Conservation (phyloP, 2,329 filamentous ascomycete species). For the Xylariaceae sp. region DNA sequence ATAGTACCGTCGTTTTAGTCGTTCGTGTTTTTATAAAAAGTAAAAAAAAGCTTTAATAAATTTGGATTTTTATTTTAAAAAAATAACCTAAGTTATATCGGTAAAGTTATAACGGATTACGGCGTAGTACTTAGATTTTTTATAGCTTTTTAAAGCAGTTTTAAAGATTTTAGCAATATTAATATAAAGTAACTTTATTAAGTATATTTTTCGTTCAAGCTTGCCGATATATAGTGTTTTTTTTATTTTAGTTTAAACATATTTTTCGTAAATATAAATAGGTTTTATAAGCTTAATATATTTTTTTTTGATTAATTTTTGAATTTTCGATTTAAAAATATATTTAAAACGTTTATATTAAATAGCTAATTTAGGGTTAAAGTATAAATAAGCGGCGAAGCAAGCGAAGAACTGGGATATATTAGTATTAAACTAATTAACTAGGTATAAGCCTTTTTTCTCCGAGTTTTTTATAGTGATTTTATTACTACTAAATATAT, state of each 20-base stretch:
- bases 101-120: background rate
- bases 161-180: background rate
- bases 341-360: background rate
- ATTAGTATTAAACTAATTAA: background rate
- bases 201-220: background rate
- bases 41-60: background rate
- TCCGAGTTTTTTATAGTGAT: background rate
- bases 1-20: background rate
- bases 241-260: background rate
- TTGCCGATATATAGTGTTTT: background rate
- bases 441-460: background rate
- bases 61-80: background rate
- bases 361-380: background rate
- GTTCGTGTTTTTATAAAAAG: background rate
- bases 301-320: background rate
- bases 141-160: background rate
- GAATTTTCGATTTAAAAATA: background rate
- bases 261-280: background rate
- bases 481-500: background rate
- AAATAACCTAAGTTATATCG: background rate
- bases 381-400: background rate
- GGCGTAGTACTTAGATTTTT: background rate
- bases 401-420: no score
- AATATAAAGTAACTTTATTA: background rate
- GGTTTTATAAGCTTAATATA: background rate